These are phyloP conservation scores for sunflower (Helianthus annuus) DNA, from an alignment of 129 eudicot genomes.

Conservation along the genomic window HanXRQr2.0-SUNRISE NC_035437.2:168295038-168295537, in stretches of 20 bases:
- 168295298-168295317: slow-evolving; percentile 12
- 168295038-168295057: slow-evolving; percentile 18
- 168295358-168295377: slow-evolving; percentile 98
- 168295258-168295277: slow-evolving; percentile 26
- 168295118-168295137: neutral
- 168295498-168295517: slow-evolving; percentile 27
- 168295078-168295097: slow-evolving; percentile 17
- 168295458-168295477: neutral
- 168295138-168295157: slow-evolving; percentile 17
- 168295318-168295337: slow-evolving; percentile 8
- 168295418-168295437: slow-evolving; percentile 97
- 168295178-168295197: slow-evolving; percentile 89
- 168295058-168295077: slow-evolving; percentile 11
- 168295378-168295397: slow-evolving; percentile 93
- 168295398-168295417: slow-evolving; percentile 94
- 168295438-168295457: slow-evolving; percentile 67
- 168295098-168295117: slow-evolving; percentile 18
- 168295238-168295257: slow-evolving; percentile 99
- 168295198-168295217: slow-evolving; percentile 93
- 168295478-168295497: slow-evolving; percentile 4
- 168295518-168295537: slow-evolving; percentile 96
- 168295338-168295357: slow-evolving; percentile 62
- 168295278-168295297: neutral
- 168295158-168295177: slow-evolving; percentile 11
- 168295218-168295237: slow-evolving; percentile 98